A percentile compares a stretch with the other conserved stretches of the same genome.
phyloP scores from a whole-genome alignment of 306 rosid genomes.

The Begonia fuchsioides region DNA sequence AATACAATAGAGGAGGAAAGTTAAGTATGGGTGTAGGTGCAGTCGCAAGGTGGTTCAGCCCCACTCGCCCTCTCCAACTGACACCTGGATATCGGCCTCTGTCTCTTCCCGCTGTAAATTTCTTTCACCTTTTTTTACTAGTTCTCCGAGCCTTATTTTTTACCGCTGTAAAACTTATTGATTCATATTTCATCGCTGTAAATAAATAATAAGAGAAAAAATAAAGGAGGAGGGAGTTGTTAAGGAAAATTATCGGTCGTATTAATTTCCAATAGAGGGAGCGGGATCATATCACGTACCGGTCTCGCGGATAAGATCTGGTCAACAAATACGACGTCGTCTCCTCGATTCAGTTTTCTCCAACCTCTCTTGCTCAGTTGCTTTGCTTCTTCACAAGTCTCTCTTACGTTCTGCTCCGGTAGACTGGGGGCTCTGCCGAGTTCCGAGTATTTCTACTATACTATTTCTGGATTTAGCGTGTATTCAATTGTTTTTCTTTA shows the following conservation, averaged over 20 bases:
- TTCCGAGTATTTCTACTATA: not conserved
- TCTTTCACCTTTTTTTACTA: no score
- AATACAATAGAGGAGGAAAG: not conserved
- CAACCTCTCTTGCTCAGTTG: not conserved
- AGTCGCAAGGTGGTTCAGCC: not conserved
- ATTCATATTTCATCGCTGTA: no score
- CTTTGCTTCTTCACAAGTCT: slow-evolving; percentile 3
- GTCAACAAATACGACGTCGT: slow-evolving; percentile 14
- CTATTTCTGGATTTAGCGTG: not conserved
- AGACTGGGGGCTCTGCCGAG: not conserved
- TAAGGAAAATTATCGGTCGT: slow-evolving; percentile 3
- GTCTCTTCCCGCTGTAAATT: no score
- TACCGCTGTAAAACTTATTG: no score
- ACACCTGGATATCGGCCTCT: not conserved
- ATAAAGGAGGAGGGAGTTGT: slow-evolving; percentile 7
- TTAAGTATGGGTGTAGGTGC: not conserved
- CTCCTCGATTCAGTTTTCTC: not conserved
- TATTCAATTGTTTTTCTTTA: not conserved
- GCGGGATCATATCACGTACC: slow-evolving; percentile 26
- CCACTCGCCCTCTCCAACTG: not conserved
- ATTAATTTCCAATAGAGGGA: slow-evolving; percentile 19
- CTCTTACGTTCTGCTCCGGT: not conserved
- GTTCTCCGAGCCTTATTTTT: no score
- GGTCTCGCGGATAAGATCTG: slow-evolving; percentile 45
- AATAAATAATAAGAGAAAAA: slow-evolving; percentile 1